Evolutionary conservation across 2,329 filamentous ascomycete genomes (phyloP).

Genomic region (Ramularia endophylla): DNA sequence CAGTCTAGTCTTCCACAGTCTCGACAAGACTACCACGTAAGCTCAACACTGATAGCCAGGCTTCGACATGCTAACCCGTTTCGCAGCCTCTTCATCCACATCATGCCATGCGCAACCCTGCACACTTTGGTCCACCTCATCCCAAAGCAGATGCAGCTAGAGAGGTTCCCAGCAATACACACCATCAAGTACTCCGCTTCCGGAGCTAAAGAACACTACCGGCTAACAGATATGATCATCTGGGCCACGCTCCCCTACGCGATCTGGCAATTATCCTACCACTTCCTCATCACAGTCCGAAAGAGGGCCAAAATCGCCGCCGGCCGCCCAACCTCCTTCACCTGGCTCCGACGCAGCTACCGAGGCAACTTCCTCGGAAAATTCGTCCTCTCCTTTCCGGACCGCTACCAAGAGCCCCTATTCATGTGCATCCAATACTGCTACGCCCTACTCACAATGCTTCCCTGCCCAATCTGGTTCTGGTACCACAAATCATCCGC

Average conservation of each 20-base stretch:
- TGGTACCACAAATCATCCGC: slow-evolving; percentile 76
- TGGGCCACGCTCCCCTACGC: slow-evolving; percentile 94
- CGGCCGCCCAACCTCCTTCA: slow-evolving; percentile 92
- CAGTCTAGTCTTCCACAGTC: slow-evolving; percentile 94
- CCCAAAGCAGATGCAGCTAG: slow-evolving; percentile 56
- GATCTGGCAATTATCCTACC: slow-evolving; percentile 87
- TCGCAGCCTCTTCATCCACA: slow-evolving; percentile 89
- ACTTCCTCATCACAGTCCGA: slow-evolving; percentile 90
- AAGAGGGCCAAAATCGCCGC: slow-evolving; percentile 95
- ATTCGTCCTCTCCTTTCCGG: slow-evolving; percentile 72
- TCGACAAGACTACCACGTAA: slow-evolving; percentile 91
- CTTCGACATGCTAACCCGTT: slow-evolving; percentile 7
- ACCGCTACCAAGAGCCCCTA: slow-evolving; percentile 70
- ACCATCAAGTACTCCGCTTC: slow-evolving; percentile 64
- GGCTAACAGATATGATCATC: slow-evolving; percentile 74
- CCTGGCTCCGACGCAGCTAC: slow-evolving; percentile 91
- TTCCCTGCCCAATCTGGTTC: slow-evolving; percentile 94
- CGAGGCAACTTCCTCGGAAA: slow-evolving; percentile 83
- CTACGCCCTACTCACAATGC: slow-evolving; percentile 88
- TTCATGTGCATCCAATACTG: slow-evolving; percentile 96
- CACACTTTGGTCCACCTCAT: slow-evolving; percentile 88
- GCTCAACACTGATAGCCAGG: slow-evolving; percentile 3
- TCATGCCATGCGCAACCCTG: slow-evolving; percentile 93
- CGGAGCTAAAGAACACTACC: slow-evolving; percentile 69
- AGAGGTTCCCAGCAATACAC: slow-evolving; percentile 78